A percentile compares a stretch with the other conserved stretches of the same genome.
These are phyloP conservation scores for Aspergillus piperis DNA, from an alignment of 2,329 filamentous ascomycete genomes.

Conservation along the genomic window DNA sequence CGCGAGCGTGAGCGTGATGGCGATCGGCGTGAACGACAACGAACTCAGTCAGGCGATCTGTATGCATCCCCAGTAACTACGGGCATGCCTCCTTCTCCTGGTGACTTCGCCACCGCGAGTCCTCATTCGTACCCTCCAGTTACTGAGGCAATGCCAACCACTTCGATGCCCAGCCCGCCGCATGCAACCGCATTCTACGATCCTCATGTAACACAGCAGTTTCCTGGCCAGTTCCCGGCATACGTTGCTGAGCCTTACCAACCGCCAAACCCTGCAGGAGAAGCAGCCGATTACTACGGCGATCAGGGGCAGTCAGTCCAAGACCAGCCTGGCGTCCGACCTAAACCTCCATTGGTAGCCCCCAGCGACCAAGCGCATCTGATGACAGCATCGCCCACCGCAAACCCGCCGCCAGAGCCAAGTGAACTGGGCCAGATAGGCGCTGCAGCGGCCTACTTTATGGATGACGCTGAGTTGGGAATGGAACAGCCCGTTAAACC, in stretches of 20 bases:
- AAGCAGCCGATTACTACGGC: constrained; percentile 63
- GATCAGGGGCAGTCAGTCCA: constrained; percentile 63
- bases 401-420: constrained; percentile 60
- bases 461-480: constrained; percentile 27
- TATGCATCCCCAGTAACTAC: constrained; percentile 25
- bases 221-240: constrained; percentile 58
- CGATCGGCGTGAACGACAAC: constrained; percentile 29
- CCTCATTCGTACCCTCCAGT: background rate
- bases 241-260: constrained; percentile 49
- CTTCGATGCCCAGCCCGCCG: constrained; percentile 25
- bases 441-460: constrained; percentile 61
- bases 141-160: background rate
- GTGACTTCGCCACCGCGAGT: background rate
- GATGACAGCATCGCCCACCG: constrained; percentile 52
- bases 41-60: constrained; percentile 33
- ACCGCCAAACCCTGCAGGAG: constrained; percentile 52
- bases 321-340: constrained; percentile 61
- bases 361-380: constrained; percentile 59
- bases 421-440: constrained; percentile 49
- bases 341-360: constrained; percentile 55
- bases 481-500: constrained; percentile 15
- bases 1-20: constrained; percentile 26
- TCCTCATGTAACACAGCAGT: constrained; percentile 57
- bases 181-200: constrained; percentile 37
- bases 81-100: constrained; percentile 25